Base-by-base conservation (phyloP, 352 stramenopile species). In the Phytophthora parvispora region DNA sequence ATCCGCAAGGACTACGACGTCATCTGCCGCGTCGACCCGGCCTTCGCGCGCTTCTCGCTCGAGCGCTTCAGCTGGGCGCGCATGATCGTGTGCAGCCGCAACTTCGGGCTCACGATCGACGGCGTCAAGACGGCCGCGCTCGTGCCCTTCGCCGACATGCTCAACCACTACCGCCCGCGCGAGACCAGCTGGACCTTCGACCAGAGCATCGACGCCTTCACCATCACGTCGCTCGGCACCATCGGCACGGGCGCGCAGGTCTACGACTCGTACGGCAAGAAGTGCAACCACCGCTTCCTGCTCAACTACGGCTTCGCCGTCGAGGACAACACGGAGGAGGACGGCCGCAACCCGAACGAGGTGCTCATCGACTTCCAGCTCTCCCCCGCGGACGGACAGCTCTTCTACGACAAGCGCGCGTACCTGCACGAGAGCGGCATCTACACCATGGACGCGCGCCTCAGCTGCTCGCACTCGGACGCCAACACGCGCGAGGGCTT, bases 261-360 rank as follows among this genome's bases (percentile, higher is more conserved):
- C 8, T 99, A 99, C 77, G 98, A 99, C 80, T 99, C 90, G 50
- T 99, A 99, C 78, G 98, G 98, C 27, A 98, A 99, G 83, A 99
- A 99, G 81, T 99, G 98, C 84, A 99, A 99, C 86, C 98, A 99
- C 80, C 91, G 90, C 9, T 99, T 99, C 78, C 83, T 99, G 38
- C 86, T 99, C 45, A 99, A 99, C 84, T 99, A 99, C 77, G 98
- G 98, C 43, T 99, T 99, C 79, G 96, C 98, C 15, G 97, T 99
- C 6, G 97, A 99, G 78, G 91, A 99, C 75, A 99, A 99, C 78
- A 96, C 93, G 24, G 98, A 99, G 80, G 84, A 98, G 43, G 98
- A 99, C 78, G 97, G 97, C 0, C 97, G 98, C 71, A 99, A 98
- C 91, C 97, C 97, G 24, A 99, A 99, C 88, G 98, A 99, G 80